Percentiles rank a stretch among this genome's conserved stretches.
Evolutionary conservation across 768 basidiomycete genomes (phyloP).

Genomic region (Termitomyces sp.): DNA sequence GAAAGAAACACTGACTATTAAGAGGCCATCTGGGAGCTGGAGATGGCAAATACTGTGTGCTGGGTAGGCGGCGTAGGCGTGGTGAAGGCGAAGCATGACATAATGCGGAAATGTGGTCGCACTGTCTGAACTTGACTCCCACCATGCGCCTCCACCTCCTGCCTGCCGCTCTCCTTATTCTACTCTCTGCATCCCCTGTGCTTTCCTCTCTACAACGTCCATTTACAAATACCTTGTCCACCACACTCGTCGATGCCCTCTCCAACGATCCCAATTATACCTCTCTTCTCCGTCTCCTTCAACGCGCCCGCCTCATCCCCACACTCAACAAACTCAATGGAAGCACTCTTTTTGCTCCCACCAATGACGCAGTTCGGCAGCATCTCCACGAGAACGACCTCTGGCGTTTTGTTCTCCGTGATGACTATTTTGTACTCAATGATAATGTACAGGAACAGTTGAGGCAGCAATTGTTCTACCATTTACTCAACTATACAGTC

Average conservation of each 20-base stretch:
- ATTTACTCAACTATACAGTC: slow-evolving; percentile 81
- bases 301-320: slow-evolving; percentile 83
- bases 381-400: slow-evolving; percentile 30
- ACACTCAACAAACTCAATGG: slow-evolving; percentile 83
- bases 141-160: slow-evolving; percentile 14
- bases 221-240: slow-evolving; percentile 26
- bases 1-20: slow-evolving; percentile 46
- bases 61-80: slow-evolving; percentile 44
- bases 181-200: slow-evolving; percentile 23
- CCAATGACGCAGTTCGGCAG: slow-evolving; percentile 79
- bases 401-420: slow-evolving; percentile 34
- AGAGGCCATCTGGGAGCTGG: slow-evolving; percentile 43
- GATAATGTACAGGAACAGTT: slow-evolving; percentile 85
- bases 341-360: slow-evolving; percentile 90
- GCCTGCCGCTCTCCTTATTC: slow-evolving; percentile 19
- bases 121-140: slow-evolving; percentile 2
- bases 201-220: slow-evolving; percentile 27
- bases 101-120: background rate
- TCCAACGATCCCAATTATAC: slow-evolving; percentile 71
- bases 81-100: slow-evolving; percentile 35
- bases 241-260: slow-evolving; percentile 77
- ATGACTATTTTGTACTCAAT: slow-evolving; percentile 31
- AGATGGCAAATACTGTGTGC: slow-evolving; percentile 51
- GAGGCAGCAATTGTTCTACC: slow-evolving; percentile 91
- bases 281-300: slow-evolving; percentile 70